Conservation (phyloP, 768 basidiomycete species). For the Lactarius tabidus region DNA sequence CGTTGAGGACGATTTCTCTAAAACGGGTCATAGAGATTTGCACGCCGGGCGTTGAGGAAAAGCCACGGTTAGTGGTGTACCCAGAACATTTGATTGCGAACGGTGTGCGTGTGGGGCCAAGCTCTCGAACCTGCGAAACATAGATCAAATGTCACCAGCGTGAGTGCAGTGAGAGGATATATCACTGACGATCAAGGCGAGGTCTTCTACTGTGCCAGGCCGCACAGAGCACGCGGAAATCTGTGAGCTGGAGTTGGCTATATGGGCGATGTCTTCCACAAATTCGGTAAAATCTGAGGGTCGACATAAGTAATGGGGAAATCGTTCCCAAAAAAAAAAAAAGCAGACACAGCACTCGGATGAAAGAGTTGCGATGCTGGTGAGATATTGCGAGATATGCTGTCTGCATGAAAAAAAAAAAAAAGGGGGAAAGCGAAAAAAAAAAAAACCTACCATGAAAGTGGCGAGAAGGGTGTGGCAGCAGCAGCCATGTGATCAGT, state of each 20-base stretch:
- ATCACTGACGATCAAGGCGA: not conserved
- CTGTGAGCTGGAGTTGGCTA: conserved; percentile 1
- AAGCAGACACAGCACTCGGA: not conserved
- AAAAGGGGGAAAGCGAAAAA: too few relatives aligned
- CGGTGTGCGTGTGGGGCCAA: not conserved
- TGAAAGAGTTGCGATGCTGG: not conserved
- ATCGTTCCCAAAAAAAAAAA: not conserved
- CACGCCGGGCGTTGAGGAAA: too few relatives aligned
- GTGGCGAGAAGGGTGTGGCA: too few relatives aligned
- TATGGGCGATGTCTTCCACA: not conserved
- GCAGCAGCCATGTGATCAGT: too few relatives aligned
- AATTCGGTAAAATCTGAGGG: not conserved
- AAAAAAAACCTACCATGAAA: too few relatives aligned
- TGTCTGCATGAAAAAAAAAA: too few relatives aligned
- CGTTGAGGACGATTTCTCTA: too few relatives aligned
- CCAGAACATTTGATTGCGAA: not conserved
- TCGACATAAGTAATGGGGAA: too few relatives aligned
- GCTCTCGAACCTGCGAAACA: not conserved
- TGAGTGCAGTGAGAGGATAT: not conserved
- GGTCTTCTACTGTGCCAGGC: conserved; percentile 2
- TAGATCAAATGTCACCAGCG: too few relatives aligned
- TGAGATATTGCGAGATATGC: not conserved
- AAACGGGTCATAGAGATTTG: too few relatives aligned
- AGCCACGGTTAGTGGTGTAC: too few relatives aligned
- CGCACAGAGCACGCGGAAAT: conserved; percentile 2